Percentiles rank a stretch among this genome's conserved stretches.
These are phyloP conservation scores for Penicillium roqueforti DNA, from an alignment of 495 filamentous ascomycete genomes.

Conservation along the genomic window DNA sequence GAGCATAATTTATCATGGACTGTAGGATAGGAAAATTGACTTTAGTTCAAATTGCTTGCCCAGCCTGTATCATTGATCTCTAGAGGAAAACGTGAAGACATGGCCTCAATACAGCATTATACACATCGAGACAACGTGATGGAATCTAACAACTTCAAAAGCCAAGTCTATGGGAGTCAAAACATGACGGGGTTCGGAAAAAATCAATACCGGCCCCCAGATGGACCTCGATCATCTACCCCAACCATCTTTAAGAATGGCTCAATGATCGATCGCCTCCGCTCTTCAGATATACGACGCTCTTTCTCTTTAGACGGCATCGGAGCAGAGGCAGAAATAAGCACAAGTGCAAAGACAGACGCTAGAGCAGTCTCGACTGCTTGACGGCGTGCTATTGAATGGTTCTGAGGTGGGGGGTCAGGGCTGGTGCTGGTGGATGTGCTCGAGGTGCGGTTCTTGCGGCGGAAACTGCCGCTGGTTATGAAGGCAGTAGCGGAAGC, in stretches of 20 bases:
- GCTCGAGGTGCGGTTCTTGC: slow-evolving; percentile 22
- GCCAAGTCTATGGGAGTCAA: background rate
- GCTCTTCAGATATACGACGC: slow-evolving; percentile 36
- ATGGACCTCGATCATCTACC: slow-evolving; percentile 39
- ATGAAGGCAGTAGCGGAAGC: slow-evolving; percentile 31
- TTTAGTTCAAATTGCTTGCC: background rate
- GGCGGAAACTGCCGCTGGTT: slow-evolving; percentile 32
- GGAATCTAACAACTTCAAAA: background rate
- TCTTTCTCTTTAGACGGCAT: slow-evolving; percentile 41
- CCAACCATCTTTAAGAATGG: slow-evolving; percentile 44
- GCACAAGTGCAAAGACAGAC: slow-evolving; percentile 30
- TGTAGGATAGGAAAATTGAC: background rate
- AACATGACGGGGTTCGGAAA: background rate
- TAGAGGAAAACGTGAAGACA: background rate
- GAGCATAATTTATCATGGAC: background rate
- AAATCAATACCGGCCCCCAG: slow-evolving; percentile 27
- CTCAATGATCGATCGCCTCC: slow-evolving; percentile 40
- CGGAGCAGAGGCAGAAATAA: slow-evolving; percentile 33
- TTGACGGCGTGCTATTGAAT: slow-evolving; percentile 27
- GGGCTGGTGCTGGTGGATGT: slow-evolving; percentile 12
- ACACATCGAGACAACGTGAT: background rate
- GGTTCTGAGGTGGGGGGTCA: background rate
- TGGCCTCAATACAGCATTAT: slow-evolving; percentile 1
- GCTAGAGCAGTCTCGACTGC: slow-evolving; percentile 35
- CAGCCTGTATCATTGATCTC: background rate